These are phyloP conservation scores for Apodospora peruviana DNA, from an alignment of 495 filamentous ascomycete genomes.

Conservation along the genomic window DNA sequence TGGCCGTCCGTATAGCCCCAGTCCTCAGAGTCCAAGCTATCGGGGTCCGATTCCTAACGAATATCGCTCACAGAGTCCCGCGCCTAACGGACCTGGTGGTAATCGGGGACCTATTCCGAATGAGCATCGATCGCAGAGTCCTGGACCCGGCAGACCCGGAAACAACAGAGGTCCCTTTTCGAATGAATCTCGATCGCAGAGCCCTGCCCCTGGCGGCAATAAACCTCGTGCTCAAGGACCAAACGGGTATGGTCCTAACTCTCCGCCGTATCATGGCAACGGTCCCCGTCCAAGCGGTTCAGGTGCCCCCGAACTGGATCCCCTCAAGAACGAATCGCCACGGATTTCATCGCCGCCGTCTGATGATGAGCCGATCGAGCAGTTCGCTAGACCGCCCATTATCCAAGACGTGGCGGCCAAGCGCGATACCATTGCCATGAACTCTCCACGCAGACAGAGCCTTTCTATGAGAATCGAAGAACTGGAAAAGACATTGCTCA, in stretches of 20 bases:
- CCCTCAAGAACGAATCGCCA: too few relatives aligned
- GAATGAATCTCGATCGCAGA: not conserved
- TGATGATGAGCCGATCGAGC: conserved; percentile 19
- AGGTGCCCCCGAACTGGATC: too few relatives aligned
- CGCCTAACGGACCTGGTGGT: not conserved
- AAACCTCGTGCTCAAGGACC: too few relatives aligned
- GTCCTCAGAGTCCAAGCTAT: not conserved
- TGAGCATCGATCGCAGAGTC: not conserved
- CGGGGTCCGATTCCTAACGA: not conserved
- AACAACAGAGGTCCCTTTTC: not conserved
- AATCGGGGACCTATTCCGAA: not conserved
- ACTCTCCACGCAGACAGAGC: conserved; percentile 29
- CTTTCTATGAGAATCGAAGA: conserved; percentile 43
- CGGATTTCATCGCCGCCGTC: too few relatives aligned
- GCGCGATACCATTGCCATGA: conserved; percentile 36
- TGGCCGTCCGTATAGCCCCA: not conserved
- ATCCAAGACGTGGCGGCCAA: conserved; percentile 37
- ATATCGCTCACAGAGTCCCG: not conserved
- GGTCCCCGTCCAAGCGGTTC: too few relatives aligned
- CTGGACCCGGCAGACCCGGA: not conserved
- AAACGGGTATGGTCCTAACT: too few relatives aligned
- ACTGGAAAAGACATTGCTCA: conserved; percentile 24
- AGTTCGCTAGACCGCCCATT: conserved; percentile 25
- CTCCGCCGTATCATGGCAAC: too few relatives aligned
- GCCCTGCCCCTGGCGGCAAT: too few relatives aligned